Evolutionary conservation across 2,329 filamentous ascomycete species (phyloP).

Genomic region (Dactylellina cionopaga): DNA sequence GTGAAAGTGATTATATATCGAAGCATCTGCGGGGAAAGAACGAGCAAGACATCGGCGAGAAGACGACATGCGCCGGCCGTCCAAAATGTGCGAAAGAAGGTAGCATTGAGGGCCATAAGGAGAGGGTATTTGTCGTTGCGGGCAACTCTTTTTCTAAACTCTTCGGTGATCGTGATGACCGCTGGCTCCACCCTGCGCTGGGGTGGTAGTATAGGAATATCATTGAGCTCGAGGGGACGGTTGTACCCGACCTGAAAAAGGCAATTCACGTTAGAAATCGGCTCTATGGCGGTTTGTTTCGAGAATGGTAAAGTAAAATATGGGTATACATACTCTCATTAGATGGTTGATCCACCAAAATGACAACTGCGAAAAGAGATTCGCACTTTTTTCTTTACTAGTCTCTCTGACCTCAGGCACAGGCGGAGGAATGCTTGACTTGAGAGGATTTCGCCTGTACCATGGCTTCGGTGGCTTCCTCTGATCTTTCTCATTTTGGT

Average conservation of each 20-base stretch:
- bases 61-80: constrained; percentile 86
- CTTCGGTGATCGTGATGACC: constrained; percentile 75
- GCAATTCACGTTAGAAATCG: background rate
- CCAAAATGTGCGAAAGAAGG: constrained; percentile 85
- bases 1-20: constrained; percentile 87
- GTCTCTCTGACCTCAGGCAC: constrained; percentile 69
- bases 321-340: constrained; percentile 82
- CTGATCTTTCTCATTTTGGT: constrained; percentile 32
- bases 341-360: constrained; percentile 99
- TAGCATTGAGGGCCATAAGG: constrained; percentile 84
- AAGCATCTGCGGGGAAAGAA: constrained; percentile 89
- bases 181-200: constrained; percentile 83
- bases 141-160: constrained; percentile 80
- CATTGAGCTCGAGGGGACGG: constrained; percentile 80
- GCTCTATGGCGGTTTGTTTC: background rate
- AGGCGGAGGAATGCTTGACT: constrained; percentile 66
- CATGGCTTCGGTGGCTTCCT: constrained; percentile 57
- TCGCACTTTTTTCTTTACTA: constrained; percentile 80
- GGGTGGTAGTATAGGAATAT: constrained; percentile 90
- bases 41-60: constrained; percentile 83
- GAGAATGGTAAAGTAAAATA: constrained; percentile 65
- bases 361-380: constrained; percentile 89
- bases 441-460: constrained; percentile 62
- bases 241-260: constrained; percentile 78
- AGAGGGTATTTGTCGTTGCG: constrained; percentile 79